Evolutionary conservation across 1,139 yeast species (phyloP), one percentile per base, ranked within the genome.

Genomic region (Geotrichum candidum): DNA sequence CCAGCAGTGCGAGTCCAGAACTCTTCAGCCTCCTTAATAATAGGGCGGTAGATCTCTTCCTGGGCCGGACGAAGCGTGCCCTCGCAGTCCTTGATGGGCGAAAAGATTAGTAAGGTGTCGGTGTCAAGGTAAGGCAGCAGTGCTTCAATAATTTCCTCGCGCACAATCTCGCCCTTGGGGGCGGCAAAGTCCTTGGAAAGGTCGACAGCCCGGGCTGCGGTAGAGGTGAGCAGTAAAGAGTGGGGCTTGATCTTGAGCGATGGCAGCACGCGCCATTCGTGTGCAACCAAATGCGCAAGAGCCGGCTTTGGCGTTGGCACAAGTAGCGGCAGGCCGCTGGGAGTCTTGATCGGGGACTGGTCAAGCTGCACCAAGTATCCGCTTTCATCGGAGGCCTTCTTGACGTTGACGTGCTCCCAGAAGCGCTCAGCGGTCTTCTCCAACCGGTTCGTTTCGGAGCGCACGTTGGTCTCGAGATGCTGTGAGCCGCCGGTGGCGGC

Each of bases 61-160:
- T 94, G 99, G 48, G 83, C 90, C 54, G 77, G 73, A 70, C 98
- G 82, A 66, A 94, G 79, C 53, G 78, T 79, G 9, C 98, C 99
- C 67, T 88, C 94, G 71, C 88, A 91, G 73, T 94, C 98, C 56
- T 79, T 81, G 18, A 69, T 68, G n/a, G 97, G 95, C 1, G 97
- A 84, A 71, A 91, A 88, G 10, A 92, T 90, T 58, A 94, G 80
- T 67, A 96, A 78, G 1, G 98, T 91, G 73, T 94, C 99, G 0
- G 99, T 94, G 72, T 94, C 99, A 61, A 95, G 78, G 72, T 91
- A 94, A 63, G 94, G 85, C 69, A 92, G 77, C 66, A 94, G 68
- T 51, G 70, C 70, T 15, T 69, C 68, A 25, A 69, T 65, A 22
- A 70, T 70, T 23, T 67, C 66, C 29, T 64, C 67, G 18, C 54